phyloP scores from a whole-genome alignment of 1,284 basidiomycete species.

The Amylostereum areolatum region DNA sequence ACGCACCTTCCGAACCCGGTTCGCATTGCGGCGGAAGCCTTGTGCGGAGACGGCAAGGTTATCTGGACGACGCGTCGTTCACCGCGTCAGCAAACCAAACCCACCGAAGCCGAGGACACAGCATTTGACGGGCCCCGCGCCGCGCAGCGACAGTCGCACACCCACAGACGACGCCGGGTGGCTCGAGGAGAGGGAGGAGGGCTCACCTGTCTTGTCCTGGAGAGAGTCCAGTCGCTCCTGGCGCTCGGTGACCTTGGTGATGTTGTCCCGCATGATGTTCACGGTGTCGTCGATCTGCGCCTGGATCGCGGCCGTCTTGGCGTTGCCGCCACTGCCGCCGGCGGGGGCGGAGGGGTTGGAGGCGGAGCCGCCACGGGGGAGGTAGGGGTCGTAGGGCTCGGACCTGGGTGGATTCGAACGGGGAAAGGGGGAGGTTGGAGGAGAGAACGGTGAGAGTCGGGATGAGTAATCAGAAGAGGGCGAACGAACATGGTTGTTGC shows the following conservation, averaged over 20 bases:
- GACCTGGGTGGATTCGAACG: too few relatives aligned
- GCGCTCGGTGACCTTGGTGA: slow-evolving; percentile 91
- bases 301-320: slow-evolving; percentile 91
- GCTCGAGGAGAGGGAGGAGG: slow-evolving; percentile 3
- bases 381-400: slow-evolving; percentile 95
- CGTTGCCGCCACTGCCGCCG: slow-evolving; percentile 38
- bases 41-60: slow-evolving; percentile 98
- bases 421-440: too few relatives aligned
- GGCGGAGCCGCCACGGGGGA: slow-evolving; percentile 74
- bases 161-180: background rate
- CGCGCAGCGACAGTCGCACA: background rate
- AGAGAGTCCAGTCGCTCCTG: slow-evolving; percentile 91
- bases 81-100: background rate
- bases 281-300: slow-evolving; percentile 93
- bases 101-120: background rate
- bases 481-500: too few relatives aligned
- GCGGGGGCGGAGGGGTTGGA: slow-evolving; percentile 46
- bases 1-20: slow-evolving; percentile 95
- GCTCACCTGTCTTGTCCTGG: slow-evolving; percentile 96
- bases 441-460: too few relatives aligned
- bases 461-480: too few relatives aligned
- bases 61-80: slow-evolving; percentile 43
- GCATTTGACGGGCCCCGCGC: background rate
- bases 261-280: slow-evolving; percentile 97
- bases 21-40: slow-evolving; percentile 95